These are phyloP conservation scores for Fusarium caatingaense DNA, from an alignment of 2,329 filamentous ascomycete species.

Conservation along the genomic window DNA sequence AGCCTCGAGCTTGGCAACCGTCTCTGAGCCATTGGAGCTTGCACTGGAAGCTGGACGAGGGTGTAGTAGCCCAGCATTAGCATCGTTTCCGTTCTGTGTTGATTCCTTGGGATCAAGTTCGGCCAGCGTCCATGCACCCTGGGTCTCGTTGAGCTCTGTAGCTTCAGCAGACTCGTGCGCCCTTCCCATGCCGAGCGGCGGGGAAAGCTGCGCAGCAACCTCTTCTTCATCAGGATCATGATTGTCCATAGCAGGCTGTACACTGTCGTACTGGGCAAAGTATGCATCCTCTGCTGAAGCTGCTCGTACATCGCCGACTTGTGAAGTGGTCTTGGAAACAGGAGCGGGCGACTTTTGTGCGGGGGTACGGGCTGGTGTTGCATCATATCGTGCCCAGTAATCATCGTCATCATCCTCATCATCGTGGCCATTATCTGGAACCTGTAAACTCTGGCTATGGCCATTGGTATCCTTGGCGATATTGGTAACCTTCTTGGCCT, in stretches of 20 bases:
- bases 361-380: slow-evolving; percentile 74
- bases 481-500: slow-evolving; percentile 39
- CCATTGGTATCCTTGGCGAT: slow-evolving; percentile 29
- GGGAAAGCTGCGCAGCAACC: slow-evolving; percentile 48
- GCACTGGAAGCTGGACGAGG: slow-evolving; percentile 70
- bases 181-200: slow-evolving; percentile 48
- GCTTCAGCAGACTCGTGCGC: slow-evolving; percentile 31
- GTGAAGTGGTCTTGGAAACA: slow-evolving; percentile 45
- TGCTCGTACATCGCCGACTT: slow-evolving; percentile 38
- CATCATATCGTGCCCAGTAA: slow-evolving; percentile 84
- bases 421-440: slow-evolving; percentile 28
- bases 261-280: slow-evolving; percentile 79
- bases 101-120: slow-evolving; percentile 57
- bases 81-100: slow-evolving; percentile 45
- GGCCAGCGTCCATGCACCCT: slow-evolving; percentile 57
- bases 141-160: slow-evolving; percentile 44
- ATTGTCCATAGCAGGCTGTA: slow-evolving; percentile 83
- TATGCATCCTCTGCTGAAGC: slow-evolving; percentile 74
- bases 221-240: slow-evolving; percentile 81
- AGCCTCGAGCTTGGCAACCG: slow-evolving; percentile 72
- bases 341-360: slow-evolving; percentile 74
- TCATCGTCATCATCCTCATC: slow-evolving; percentile 77
- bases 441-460: slow-evolving; percentile 25
- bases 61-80: slow-evolving; percentile 60
- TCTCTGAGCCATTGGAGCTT: slow-evolving; percentile 65